phyloP scores from a whole-genome alignment of 495 filamentous ascomycete genomes.

The Hyaloscypha variabilis region DNA sequence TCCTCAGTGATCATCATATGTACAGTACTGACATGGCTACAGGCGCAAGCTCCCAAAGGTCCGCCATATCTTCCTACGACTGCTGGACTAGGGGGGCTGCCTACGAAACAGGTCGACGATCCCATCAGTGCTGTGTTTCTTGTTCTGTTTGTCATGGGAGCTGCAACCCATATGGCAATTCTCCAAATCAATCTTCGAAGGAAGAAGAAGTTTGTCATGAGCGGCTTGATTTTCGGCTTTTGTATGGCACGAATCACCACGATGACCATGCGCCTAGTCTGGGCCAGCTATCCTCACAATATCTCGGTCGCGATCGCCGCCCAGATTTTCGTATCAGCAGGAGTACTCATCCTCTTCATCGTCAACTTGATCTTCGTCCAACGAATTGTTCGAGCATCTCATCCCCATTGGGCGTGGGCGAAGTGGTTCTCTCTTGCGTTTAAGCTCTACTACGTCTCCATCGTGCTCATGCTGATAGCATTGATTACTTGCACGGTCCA shows the following conservation, averaged over 20 bases:
- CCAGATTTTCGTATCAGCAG: constrained; percentile 73
- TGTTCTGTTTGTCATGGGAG: constrained; percentile 61
- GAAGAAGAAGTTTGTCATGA: constrained; percentile 72
- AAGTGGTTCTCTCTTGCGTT: constrained; percentile 50
- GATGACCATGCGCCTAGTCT: constrained; percentile 63
- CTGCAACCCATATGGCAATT: constrained; percentile 65
- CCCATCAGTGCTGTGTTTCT: constrained; percentile 69
- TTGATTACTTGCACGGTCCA: constrained; percentile 70
- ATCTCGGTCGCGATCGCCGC: constrained; percentile 68
- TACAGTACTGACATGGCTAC: constrained; percentile 6
- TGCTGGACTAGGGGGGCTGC: constrained; percentile 28
- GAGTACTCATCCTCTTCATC: constrained; percentile 78
- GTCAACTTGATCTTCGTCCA: constrained; percentile 81
- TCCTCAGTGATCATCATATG: background rate
- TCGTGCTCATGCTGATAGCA: constrained; percentile 64
- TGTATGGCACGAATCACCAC: constrained; percentile 72
- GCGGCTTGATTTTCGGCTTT: constrained; percentile 61
- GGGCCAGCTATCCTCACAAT: constrained; percentile 50
- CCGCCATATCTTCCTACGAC: constrained; percentile 23
- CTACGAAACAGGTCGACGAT: constrained; percentile 53
- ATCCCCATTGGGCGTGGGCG: constrained; percentile 73
- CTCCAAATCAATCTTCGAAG: constrained; percentile 58
- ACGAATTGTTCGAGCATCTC: constrained; percentile 72
- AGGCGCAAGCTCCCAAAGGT: constrained; percentile 2
- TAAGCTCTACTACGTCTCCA: constrained; percentile 59